Percentiles rank a stretch among this genome's conserved stretches.
phyloP scores from a whole-genome alignment of 495 filamentous ascomycete species.

The Filosporella fistucella region DNA sequence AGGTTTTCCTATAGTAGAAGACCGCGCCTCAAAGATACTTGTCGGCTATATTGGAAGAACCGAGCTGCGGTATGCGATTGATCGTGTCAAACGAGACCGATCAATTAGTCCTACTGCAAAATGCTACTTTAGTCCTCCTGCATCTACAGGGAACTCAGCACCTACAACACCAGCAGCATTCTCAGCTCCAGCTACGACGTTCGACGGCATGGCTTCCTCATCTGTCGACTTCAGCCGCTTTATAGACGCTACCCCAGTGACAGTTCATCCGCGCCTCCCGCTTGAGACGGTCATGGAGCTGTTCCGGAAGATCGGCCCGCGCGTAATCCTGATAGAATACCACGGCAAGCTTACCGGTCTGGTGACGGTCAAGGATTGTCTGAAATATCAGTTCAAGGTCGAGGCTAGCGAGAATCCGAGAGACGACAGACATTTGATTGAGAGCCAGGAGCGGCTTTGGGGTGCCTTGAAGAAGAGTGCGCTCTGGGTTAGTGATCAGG shows the following conservation, averaged over 20 bases:
- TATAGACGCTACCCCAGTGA: conserved; percentile 84
- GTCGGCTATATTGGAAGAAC: conserved; percentile 94
- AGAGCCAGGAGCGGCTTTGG: conserved; percentile 67
- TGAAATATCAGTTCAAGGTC: conserved; percentile 96
- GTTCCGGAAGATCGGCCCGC: conserved; percentile 96
- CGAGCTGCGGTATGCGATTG: conserved; percentile 88
- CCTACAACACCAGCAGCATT: conserved; percentile 22
- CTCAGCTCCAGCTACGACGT: conserved; percentile 37
- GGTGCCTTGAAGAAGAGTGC: conserved; percentile 52
- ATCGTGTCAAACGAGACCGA: conserved; percentile 74
- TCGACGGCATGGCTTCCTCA: conserved; percentile 60
- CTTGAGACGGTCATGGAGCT: conserved; percentile 98
- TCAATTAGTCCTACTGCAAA: conserved; percentile 52
- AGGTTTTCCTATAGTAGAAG: conserved; percentile 90
- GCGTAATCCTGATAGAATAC: conserved; percentile 90
- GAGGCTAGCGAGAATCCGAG: conserved; percentile 81
- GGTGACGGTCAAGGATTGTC: conserved; percentile 94
- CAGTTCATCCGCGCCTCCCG: conserved; percentile 86
- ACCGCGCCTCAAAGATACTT: conserved; percentile 61
- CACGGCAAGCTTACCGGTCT: conserved; percentile 76
- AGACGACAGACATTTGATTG: conserved; percentile 35
- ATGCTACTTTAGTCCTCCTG: conserved; percentile 75
- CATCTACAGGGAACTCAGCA: conserved; percentile 36
- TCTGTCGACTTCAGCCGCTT: conserved; percentile 82
- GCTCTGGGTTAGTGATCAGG: conserved; percentile 47